A percentile compares a stretch with the other conserved stretches of the same genome.
phyloP scores from a whole-genome alignment of 1,284 basidiomycete genomes.

The Mrakiaceae sp. region DNA sequence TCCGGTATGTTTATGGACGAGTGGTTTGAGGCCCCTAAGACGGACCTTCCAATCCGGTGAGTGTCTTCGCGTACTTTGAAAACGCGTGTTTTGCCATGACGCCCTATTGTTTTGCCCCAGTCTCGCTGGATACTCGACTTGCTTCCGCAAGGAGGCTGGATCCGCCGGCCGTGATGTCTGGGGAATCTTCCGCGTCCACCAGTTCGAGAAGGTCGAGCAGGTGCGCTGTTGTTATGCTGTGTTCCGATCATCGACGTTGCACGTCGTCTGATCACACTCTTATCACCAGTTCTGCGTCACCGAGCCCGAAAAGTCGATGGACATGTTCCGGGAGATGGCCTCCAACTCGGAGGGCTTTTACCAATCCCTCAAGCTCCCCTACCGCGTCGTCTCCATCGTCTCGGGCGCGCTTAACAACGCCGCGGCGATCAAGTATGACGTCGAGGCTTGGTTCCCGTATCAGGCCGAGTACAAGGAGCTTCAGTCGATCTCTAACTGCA shows the following conservation, averaged over 20 bases:
- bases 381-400: constrained; percentile 90
- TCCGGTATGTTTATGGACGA: constrained; percentile 91
- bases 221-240: constrained; percentile 24
- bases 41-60: constrained; percentile 78
- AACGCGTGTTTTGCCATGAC: neutral
- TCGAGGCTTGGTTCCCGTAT: constrained; percentile 99
- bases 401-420: constrained; percentile 94
- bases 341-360: constrained; percentile 87
- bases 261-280: neutral
- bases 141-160: constrained; percentile 98
- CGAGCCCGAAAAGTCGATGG: constrained; percentile 86
- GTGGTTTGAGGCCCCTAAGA: constrained; percentile 88
- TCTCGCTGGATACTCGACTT: constrained; percentile 65
- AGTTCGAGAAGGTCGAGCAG: constrained; percentile 97
- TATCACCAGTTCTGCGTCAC: constrained; percentile 75
- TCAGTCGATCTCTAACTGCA: constrained; percentile 85
- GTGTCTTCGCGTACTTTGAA: constrained; percentile 31
- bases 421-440: constrained; percentile 90
- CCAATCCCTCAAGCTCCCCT: constrained; percentile 81
- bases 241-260: neutral
- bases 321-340: constrained; percentile 86
- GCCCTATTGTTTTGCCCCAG: constrained; percentile 20
- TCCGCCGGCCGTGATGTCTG: constrained; percentile 95
- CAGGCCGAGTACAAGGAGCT: constrained; percentile 93
- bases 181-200: constrained; percentile 99